Conservation (phyloP, 164 flowering plant genomes). For the Taxillus chinensis region DNA sequence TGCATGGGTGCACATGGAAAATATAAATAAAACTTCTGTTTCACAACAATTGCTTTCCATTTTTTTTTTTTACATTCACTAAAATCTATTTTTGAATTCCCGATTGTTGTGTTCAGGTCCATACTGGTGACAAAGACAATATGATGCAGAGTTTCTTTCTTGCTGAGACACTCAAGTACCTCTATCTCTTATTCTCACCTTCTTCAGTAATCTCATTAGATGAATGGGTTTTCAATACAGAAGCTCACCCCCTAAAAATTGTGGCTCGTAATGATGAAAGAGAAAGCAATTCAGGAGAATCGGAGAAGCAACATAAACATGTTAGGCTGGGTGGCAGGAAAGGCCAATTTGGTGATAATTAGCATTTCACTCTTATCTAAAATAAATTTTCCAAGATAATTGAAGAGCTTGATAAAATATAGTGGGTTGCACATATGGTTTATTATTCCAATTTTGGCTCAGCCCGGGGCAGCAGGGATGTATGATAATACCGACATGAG, state of each 20-base stretch:
- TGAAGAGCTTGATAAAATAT: too few relatives aligned
- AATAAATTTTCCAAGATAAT: too few relatives aligned
- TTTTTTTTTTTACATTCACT: too few relatives aligned
- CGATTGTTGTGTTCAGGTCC: constrained; percentile 33
- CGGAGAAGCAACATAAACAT: constrained; percentile 24
- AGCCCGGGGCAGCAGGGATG: too few relatives aligned
- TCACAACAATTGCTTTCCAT: too few relatives aligned
- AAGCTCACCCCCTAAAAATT: constrained; percentile 87
- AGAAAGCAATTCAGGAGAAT: constrained; percentile 10
- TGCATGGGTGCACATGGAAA: too few relatives aligned
- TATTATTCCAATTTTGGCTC: too few relatives aligned
- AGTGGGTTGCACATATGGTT: too few relatives aligned
- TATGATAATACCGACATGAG: too few relatives aligned
- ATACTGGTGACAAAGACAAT: constrained; percentile 76
- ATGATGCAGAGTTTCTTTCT: constrained; percentile 98
- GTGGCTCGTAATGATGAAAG: constrained; percentile 27
- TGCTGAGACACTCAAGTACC: constrained; percentile 91
- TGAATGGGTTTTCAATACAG: constrained; percentile 95
- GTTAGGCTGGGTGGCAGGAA: constrained; percentile 40
- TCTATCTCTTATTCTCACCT: constrained; percentile 87
- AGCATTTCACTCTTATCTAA: constrained; percentile 2
- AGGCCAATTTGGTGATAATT: constrained; percentile 29
- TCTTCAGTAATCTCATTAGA: constrained; percentile 65
- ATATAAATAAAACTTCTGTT: too few relatives aligned
- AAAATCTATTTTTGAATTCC: too few relatives aligned